Evolutionary conservation across 345 rosid genomes (phyloP).

Genomic region (Salix exigua): DNA sequence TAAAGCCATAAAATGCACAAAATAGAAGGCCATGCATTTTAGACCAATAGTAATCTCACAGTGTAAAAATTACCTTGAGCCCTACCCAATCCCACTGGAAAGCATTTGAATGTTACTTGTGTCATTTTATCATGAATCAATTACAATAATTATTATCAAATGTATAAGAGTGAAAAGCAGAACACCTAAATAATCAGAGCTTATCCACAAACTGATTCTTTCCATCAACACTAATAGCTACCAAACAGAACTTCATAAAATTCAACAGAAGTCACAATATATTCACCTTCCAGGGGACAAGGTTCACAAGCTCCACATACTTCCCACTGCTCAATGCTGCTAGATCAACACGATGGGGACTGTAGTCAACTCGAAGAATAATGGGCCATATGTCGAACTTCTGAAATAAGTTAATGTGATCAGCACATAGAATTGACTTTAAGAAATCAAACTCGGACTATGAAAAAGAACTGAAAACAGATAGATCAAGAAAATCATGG

Average conservation of each 20-base stretch:
- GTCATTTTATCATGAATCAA: background rate
- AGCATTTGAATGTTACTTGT: background rate
- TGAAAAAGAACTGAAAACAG: background rate
- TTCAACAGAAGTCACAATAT: background rate
- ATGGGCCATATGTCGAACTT: constrained; percentile 81
- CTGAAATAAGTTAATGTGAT: constrained; percentile 44
- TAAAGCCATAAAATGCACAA: background rate
- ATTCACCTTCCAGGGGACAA: constrained; percentile 93
- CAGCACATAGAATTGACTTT: constrained; percentile 18
- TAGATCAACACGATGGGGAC: constrained; percentile 74
- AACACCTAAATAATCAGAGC: background rate
- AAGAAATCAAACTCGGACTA: background rate
- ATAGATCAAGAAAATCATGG: constrained; percentile 3
- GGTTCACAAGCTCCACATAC: constrained; percentile 85
- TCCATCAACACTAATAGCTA: background rate
- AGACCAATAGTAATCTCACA: background rate
- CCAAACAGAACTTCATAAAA: background rate
- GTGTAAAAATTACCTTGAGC: too few relatives aligned
- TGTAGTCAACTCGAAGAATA: constrained; percentile 82
- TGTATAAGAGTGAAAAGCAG: background rate
- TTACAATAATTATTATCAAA: background rate
- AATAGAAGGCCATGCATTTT: background rate
- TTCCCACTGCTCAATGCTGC: constrained; percentile 90
- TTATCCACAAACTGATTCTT: background rate
- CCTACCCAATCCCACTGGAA: too few relatives aligned